phyloP scores from a whole-genome alignment of 176 grass and related monocot species.

The Oropetium thomaeum region DNA sequence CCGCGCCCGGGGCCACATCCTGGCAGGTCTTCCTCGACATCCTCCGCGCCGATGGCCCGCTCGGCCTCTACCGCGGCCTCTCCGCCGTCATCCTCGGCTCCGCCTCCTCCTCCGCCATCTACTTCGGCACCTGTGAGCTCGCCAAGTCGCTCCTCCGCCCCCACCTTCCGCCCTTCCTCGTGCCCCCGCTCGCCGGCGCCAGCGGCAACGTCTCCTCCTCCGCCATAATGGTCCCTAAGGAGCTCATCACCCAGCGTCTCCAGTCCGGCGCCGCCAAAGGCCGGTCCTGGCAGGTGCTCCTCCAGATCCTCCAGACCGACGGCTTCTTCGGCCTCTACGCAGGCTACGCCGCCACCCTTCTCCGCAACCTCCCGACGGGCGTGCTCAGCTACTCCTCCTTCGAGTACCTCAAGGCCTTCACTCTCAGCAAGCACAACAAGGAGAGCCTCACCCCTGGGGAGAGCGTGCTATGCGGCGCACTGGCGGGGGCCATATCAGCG shows the following conservation, averaged over 20 bases:
- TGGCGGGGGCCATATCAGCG: constrained; percentile 75
- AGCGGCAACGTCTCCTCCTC: constrained; percentile 86
- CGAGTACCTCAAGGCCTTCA: constrained; percentile 92
- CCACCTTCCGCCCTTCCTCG: constrained; percentile 51
- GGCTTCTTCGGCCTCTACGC: constrained; percentile 84
- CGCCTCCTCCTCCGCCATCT: constrained; percentile 76
- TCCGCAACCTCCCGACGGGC: constrained; percentile 71
- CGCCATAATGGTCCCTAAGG: constrained; percentile 93
- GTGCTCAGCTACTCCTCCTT: constrained; percentile 95
- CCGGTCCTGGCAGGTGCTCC: constrained; percentile 66
- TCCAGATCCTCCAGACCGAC: constrained; percentile 55
- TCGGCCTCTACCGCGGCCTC: constrained; percentile 74
- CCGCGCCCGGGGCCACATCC: constrained; percentile 34
- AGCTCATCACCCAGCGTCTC: constrained; percentile 96
- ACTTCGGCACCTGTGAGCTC: constrained; percentile 96
- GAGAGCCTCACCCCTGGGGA: constrained; percentile 60
- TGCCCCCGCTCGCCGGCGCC: constrained; percentile 79
- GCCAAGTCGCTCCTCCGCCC: constrained; percentile 64
- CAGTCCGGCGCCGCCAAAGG: constrained; percentile 70
- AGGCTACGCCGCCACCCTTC: constrained; percentile 80
- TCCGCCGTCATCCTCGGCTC: constrained; percentile 81
- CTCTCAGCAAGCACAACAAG: constrained; percentile 29
- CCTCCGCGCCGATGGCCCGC: constrained; percentile 58
- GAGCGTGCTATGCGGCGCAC: constrained; percentile 75
- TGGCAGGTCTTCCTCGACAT: constrained; percentile 66